phyloP scores from a whole-genome alignment of 768 basidiomycete species.

The Boletus tomentosulus region DNA sequence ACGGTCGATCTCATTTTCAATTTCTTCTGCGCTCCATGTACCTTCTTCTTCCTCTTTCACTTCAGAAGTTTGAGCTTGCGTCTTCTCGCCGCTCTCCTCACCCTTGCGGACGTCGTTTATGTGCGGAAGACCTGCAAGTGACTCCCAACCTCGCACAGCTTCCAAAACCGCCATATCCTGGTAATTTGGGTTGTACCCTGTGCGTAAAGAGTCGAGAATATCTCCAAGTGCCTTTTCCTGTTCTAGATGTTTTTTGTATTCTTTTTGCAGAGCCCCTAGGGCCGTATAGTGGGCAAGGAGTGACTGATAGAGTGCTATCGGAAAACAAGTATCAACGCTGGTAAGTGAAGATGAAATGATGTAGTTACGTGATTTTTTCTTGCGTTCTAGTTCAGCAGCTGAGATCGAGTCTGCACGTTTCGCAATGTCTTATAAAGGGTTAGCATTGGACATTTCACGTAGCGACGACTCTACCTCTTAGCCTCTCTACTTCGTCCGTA shows the following conservation, averaged over 20 bases:
- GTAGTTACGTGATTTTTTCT: slow-evolving; percentile 78
- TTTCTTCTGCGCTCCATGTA: slow-evolving; percentile 54
- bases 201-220: slow-evolving; percentile 77
- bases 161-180: slow-evolving; percentile 99
- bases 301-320: slow-evolving; percentile 70
- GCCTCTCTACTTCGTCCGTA: slow-evolving; percentile 68
- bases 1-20: slow-evolving; percentile 53
- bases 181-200: slow-evolving; percentile 96
- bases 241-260: slow-evolving; percentile 67
- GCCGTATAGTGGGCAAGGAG: slow-evolving; percentile 70
- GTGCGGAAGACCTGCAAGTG: slow-evolving; percentile 62
- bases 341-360: background rate
- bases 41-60: slow-evolving; percentile 50
- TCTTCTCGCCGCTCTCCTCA: slow-evolving; percentile 35
- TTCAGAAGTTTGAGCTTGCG: slow-evolving; percentile 13
- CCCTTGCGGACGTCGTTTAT: slow-evolving; percentile 64
- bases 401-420: slow-evolving; percentile 76
- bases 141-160: slow-evolving; percentile 92
- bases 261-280: slow-evolving; percentile 70
- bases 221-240: slow-evolving; percentile 74
- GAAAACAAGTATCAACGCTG: slow-evolving; percentile 1
- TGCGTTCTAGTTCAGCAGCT: slow-evolving; percentile 75
- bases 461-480: slow-evolving; percentile 50
- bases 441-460: background rate
- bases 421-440: slow-evolving; percentile 56